phyloP scores from a whole-genome alignment of 257 asterid species.

The Solanum virginianum region DNA sequence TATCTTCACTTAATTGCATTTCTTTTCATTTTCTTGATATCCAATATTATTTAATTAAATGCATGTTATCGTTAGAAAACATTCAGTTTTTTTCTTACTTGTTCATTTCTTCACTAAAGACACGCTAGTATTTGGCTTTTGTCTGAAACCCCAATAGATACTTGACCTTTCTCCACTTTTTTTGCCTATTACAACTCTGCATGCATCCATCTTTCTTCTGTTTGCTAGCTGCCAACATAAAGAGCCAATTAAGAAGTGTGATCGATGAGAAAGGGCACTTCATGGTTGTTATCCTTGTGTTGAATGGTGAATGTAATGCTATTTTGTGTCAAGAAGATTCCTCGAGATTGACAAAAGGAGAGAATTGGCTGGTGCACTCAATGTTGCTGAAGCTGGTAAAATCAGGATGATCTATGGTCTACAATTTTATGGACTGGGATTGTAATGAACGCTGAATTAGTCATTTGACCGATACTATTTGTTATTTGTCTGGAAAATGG shows the following conservation, averaged over 20 bases:
- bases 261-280: background rate
- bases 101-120: background rate
- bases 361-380: background rate
- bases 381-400: background rate
- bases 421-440: background rate
- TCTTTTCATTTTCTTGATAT: no score
- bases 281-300: background rate
- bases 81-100: background rate
- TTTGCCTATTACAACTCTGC: background rate
- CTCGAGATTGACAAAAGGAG: background rate
- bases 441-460: background rate
- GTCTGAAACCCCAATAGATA: background rate
- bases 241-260: background rate
- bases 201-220: background rate
- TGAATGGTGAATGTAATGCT: background rate
- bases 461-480: background rate
- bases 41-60: no score
- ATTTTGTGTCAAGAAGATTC: background rate
- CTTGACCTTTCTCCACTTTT: background rate
- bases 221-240: background rate
- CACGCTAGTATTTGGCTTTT: background rate
- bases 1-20: no score
- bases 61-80: no score
- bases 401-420: background rate
- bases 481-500: background rate